These are phyloP conservation scores for Euphorbia pulcherrima DNA, from an alignment of 345 rosid species.

Conservation along the genomic window DNA sequence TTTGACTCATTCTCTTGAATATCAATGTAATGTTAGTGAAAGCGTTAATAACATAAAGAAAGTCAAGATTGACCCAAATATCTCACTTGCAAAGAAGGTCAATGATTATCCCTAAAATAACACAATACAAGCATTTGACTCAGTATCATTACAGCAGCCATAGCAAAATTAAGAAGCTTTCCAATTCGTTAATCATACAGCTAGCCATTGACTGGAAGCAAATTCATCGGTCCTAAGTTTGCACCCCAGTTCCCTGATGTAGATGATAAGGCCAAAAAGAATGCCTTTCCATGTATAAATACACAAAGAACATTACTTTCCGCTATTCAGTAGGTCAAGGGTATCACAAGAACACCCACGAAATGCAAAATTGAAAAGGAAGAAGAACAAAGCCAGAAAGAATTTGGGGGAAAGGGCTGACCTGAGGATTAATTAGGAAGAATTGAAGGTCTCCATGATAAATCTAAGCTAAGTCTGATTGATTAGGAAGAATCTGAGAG, in stretches of 20 bases:
- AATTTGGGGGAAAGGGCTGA: neutral
- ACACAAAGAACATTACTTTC: too few relatives aligned
- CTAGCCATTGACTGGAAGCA: too few relatives aligned
- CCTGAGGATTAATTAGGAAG: neutral
- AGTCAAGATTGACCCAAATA: neutral
- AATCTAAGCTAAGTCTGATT: neutral
- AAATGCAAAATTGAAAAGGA: neutral
- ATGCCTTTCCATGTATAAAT: neutral
- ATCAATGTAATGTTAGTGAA: neutral
- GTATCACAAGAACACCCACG: neutral
- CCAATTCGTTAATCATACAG: neutral
- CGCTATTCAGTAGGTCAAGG: too few relatives aligned
- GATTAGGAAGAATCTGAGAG: neutral
- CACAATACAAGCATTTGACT: neutral
- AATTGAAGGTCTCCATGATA: conserved; percentile 7
- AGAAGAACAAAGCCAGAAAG: neutral
- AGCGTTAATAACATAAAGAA: neutral
- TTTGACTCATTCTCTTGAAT: neutral
- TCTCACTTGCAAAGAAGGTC: neutral
- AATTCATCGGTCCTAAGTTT: neutral
- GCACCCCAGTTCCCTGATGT: neutral
- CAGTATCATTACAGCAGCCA: neutral
- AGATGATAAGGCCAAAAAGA: neutral
- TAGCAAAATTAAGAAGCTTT: neutral
- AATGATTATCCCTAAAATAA: neutral